These are phyloP conservation scores for Elongisporangium undulatum DNA, from an alignment of 352 stramenopile genomes.

Conservation along the genomic window DNA sequence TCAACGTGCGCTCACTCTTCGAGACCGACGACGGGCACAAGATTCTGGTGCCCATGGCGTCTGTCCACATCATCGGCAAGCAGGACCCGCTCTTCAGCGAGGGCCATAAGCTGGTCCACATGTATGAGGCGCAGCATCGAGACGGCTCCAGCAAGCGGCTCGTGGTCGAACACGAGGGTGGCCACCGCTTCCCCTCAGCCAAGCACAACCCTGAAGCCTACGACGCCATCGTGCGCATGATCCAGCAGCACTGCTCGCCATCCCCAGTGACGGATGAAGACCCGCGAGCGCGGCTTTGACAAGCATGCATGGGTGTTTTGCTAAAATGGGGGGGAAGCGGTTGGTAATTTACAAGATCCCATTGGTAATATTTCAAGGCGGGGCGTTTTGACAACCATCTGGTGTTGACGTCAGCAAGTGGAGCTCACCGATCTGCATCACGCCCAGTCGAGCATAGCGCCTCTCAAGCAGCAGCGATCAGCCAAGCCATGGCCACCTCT, in stretches of 20 bases:
- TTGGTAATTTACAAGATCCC: not conserved
- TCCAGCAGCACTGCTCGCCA: constrained; percentile 20
- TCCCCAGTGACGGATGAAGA: not conserved
- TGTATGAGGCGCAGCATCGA: constrained; percentile 14
- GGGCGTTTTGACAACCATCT: not conserved
- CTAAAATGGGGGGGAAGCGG: not conserved
- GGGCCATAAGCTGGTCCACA: constrained; percentile 26
- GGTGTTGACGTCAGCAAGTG: not conserved
- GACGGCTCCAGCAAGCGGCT: constrained; percentile 8
- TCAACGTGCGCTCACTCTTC: constrained; percentile 32
- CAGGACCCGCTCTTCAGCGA: constrained; percentile 52
- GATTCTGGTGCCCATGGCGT: constrained; percentile 27
- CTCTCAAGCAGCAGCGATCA: not conserved
- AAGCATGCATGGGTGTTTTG: not conserved
- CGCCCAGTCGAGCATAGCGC: not conserved
- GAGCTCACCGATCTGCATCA: not conserved
- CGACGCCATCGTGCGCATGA: constrained; percentile 19
- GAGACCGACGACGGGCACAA: constrained; percentile 16
- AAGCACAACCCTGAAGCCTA: constrained; percentile 22
- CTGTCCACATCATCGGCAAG: constrained; percentile 53
- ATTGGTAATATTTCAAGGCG: not conserved
- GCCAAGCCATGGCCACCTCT: not conserved
- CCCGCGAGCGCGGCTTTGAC: not conserved
- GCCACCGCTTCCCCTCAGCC: constrained; percentile 30
- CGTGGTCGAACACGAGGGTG: constrained; percentile 28